Conservation (phyloP, 345 rosid genomes). For the Aurinia saxatilis region DNA sequence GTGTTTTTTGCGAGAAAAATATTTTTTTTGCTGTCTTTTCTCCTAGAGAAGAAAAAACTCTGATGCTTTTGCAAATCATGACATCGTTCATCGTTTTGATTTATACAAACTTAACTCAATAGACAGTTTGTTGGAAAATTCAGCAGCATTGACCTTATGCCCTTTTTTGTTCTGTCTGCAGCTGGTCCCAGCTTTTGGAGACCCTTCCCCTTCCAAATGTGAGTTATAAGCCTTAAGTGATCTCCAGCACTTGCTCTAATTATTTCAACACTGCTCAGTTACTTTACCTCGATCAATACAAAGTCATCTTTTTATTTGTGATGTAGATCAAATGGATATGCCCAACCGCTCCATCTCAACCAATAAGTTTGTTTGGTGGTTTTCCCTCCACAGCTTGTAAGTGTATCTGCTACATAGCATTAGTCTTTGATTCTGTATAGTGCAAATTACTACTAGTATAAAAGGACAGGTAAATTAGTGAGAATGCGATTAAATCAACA, state of each 20-base stretch:
- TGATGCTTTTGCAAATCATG: neutral
- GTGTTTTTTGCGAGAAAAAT: neutral
- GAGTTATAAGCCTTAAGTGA: constrained; percentile 28
- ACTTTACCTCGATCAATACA: neutral
- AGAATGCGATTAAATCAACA: neutral
- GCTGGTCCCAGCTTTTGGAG: constrained; percentile 99
- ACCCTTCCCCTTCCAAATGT: constrained; percentile 91
- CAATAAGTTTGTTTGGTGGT: constrained; percentile 84
- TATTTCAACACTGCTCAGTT: neutral
- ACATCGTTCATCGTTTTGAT: neutral
- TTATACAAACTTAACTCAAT: neutral
- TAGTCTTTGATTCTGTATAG: neutral
- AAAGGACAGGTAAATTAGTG: neutral
- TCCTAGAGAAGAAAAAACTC: neutral
- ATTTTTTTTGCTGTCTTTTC: neutral
- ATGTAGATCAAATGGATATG: constrained; percentile 97
- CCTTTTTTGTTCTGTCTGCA: constrained; percentile 34
- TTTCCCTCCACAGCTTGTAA: constrained; percentile 97
- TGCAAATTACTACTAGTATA: neutral
- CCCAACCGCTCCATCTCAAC: constrained; percentile 96
- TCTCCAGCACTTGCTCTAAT: neutral
- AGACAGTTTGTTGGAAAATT: neutral
- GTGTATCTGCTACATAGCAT: constrained; percentile 24
- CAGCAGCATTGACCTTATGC: neutral
- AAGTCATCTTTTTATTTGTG: neutral